phyloP scores from a whole-genome alignment of 345 rosid genomes.

The Eucalyptus regnans region DNA sequence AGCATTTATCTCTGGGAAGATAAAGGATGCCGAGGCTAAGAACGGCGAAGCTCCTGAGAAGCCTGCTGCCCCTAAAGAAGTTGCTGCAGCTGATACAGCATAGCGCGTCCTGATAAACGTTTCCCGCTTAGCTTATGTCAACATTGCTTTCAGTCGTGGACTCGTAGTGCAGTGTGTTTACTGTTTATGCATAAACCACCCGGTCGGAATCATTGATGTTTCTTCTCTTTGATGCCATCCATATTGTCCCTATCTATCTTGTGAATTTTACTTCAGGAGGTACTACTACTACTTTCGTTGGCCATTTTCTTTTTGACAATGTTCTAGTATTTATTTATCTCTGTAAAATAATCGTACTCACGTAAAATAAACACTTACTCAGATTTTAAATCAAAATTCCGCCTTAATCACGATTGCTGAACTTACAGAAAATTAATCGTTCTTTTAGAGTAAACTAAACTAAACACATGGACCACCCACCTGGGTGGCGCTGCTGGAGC shows the following conservation, averaged over 20 bases:
- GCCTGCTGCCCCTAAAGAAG: not conserved
- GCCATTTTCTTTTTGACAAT: not conserved
- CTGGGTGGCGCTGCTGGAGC: too few relatives aligned
- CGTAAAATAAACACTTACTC: not conserved
- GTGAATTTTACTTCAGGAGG: not conserved
- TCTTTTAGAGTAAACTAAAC: not conserved
- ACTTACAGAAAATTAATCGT: accelerated
- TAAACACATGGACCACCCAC: not conserved
- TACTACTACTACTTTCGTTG: not conserved
- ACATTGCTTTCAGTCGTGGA: not conserved
- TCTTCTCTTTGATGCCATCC: not conserved
- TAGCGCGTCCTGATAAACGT: not conserved
- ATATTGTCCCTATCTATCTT: not conserved
- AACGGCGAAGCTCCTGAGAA: not conserved
- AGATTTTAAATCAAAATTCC: not conserved
- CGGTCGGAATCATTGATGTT: not conserved
- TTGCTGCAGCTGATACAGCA: not conserved
- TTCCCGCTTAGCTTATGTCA: not conserved
- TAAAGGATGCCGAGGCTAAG: not conserved
- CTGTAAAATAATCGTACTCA: not conserved
- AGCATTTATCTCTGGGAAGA: not conserved
- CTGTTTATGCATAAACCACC: not conserved
- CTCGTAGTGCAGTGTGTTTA: not conserved
- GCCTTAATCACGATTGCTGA: not conserved
- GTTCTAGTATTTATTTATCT: not conserved